These are phyloP conservation scores for Plenodomus biglobosus DNA, from an alignment of 2,329 filamentous ascomycete genomes.

Conservation along the genomic window DNA sequence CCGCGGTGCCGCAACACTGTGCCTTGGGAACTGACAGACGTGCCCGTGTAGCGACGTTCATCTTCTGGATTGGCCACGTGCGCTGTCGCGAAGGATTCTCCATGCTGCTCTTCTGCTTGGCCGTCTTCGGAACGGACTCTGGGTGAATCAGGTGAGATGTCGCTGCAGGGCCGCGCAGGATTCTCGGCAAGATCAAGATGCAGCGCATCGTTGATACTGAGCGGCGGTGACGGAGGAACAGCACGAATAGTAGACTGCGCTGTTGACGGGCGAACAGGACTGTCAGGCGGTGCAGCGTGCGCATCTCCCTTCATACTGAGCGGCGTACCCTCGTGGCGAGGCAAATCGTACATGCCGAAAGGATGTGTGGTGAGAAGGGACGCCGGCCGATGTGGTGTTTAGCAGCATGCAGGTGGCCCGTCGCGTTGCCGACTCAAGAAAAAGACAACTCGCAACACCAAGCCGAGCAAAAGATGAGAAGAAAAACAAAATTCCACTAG, in stretches of 20 bases:
- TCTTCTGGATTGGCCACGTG: not conserved
- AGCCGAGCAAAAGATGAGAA: too few relatives aligned
- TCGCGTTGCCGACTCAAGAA: too few relatives aligned
- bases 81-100: not conserved
- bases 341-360: not conserved
- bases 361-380: not conserved
- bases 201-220: constrained; percentile 12
- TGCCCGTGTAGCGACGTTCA: not conserved
- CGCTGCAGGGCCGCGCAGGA: constrained; percentile 2
- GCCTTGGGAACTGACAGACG: not conserved
- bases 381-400: not conserved
- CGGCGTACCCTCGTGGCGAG: not conserved
- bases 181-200: constrained; percentile 1
- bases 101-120: not conserved
- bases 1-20: not conserved
- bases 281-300: constrained; percentile 8
- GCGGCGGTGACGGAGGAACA: constrained; percentile 31
- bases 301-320: constrained; percentile 3
- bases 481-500: too few relatives aligned
- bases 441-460: too few relatives aligned
- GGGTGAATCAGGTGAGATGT: not conserved
- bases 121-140: not conserved
- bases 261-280: constrained; percentile 21
- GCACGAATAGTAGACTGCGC: constrained; percentile 31
- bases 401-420: not conserved